Evolutionary conservation across 768 basidiomycete species (phyloP).

Genomic region (Suillus subalutaceus): DNA sequence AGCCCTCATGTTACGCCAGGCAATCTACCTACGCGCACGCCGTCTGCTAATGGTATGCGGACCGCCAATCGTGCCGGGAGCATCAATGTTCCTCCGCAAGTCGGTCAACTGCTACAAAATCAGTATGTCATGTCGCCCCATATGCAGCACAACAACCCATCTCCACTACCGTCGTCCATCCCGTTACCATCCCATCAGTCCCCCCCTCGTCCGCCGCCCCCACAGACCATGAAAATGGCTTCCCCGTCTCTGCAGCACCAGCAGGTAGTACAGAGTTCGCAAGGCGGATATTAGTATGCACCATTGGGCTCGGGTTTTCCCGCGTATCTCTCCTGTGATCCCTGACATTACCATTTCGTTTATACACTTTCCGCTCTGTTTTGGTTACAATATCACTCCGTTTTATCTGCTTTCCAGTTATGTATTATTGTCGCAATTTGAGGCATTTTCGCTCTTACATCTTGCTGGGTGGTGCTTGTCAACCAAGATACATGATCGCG

Average conservation of each 20-base stretch:
- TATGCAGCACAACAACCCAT: conserved; percentile 46
- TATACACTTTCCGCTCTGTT: conserved; percentile 37
- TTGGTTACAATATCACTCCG: conserved; percentile 36
- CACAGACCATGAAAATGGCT: conserved; percentile 54
- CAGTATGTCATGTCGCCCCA: conserved; percentile 56
- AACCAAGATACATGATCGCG: background rate
- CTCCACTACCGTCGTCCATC: conserved; percentile 47
- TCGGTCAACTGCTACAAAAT: conserved; percentile 36
- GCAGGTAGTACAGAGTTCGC: conserved; percentile 52
- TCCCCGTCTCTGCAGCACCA: conserved; percentile 61
- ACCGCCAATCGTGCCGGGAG: conserved; percentile 37
- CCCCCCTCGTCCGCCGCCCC: conserved; percentile 51
- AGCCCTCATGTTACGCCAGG: conserved; percentile 45
- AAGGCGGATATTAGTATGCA: conserved; percentile 51
- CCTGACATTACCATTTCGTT: conserved; percentile 29
- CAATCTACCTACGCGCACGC: conserved; percentile 45
- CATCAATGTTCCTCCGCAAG: conserved; percentile 19
- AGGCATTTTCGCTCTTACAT: background rate
- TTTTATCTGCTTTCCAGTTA: conserved; percentile 42
- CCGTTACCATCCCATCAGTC: conserved; percentile 43
- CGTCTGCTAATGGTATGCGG: conserved; percentile 62
- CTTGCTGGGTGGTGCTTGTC: background rate
- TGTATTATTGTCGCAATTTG: conserved; percentile 28
- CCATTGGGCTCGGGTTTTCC: conserved; percentile 17
- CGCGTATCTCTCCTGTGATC: conserved; percentile 18